Base-by-base conservation (phyloP, 371 early-diverging fungal species). In the Sporodiniella umbellata region DNA sequence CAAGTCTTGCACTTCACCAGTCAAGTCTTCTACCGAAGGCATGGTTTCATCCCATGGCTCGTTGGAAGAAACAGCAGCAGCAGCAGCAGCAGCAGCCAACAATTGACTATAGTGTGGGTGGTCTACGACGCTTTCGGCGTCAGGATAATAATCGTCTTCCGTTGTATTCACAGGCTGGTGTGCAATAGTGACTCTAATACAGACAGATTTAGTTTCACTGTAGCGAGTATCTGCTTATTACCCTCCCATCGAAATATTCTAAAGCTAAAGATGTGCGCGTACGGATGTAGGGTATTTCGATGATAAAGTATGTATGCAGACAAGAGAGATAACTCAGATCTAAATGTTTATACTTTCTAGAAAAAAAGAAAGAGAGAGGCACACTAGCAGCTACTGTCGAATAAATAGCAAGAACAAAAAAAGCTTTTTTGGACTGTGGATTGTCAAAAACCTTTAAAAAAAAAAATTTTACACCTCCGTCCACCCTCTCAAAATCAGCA, bases 1-100 rank as follows among this genome's bases (percentile, higher is more conserved):
- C 15, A 70, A 45, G 25, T 70, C 68, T 46, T 70, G 68, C 12
- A 74, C 70, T 56, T 74, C 75, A 14, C 60, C 60, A 8, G 75
- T 74, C 50, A 74, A 51, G 54, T 74, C 75, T 42, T 74, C 75
- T 11, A 74, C 61, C 15, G 35, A 33, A 12, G 60, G 48, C 0
- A 48, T 4, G 6, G 40, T 45, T 4, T 48, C 45, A 12, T 52
- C 35, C 63, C 63, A 63, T 28, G 51, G 51, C 21, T 40, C 40
- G 12, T 40, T 47, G 22, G 48, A 33, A 23, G 23, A 8, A n/a
- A 33, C 49, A 19, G 42, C 26, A 21, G 53, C 24, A 40, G 40
- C 40, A 35, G 35, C 38, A 1, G 43, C 42, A 19, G 61, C 46
- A 17, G 35, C 38, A 33, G 62, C 49, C 11, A 70, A 53, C 11